Evolutionary conservation across 2,329 filamentous ascomycete genomes (phyloP).

Genomic region (Leptographium flavum): DNA sequence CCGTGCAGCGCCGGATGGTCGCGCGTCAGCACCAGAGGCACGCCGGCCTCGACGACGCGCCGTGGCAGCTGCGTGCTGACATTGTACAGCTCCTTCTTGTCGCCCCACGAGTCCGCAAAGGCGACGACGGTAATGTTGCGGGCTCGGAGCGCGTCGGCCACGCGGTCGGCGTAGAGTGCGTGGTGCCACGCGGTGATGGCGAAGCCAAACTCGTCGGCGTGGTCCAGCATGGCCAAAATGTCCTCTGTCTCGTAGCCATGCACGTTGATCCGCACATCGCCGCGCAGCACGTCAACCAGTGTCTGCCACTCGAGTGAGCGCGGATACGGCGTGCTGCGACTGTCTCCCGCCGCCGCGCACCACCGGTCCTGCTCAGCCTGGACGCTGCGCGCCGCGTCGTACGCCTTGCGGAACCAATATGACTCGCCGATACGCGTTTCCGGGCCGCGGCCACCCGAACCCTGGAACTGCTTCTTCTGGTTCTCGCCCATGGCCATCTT

Average conservation of each 20-base stretch:
- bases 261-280: conserved; percentile 25
- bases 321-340: conserved; percentile 11
- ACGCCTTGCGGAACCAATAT: conserved; percentile 24
- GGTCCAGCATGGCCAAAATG: conserved; percentile 26
- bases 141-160: conserved; percentile 22
- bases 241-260: conserved; percentile 31
- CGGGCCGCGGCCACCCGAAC: conserved; percentile 12
- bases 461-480: conserved; percentile 21
- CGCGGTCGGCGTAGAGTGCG: conserved; percentile 24
- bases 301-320: conserved; percentile 25
- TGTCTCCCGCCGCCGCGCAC: conserved; percentile 2
- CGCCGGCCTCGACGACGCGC: conserved; percentile 24
- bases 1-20: conserved; percentile 3
- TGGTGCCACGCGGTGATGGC: conserved; percentile 26
- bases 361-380: conserved; percentile 21
- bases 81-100: conserved; percentile 27
- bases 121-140: conserved; percentile 28
- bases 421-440: conserved; percentile 23
- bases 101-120: conserved; percentile 26
- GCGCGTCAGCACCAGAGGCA: conserved; percentile 20
- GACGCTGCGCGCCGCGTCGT: conserved; percentile 21
- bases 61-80: conserved; percentile 24
- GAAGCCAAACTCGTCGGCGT: conserved; percentile 28
- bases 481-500: conserved; percentile 34
- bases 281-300: conserved; percentile 24